Base-by-base conservation (phyloP, 805 yeast genomes). In the Clavispora asparagi region DNA sequence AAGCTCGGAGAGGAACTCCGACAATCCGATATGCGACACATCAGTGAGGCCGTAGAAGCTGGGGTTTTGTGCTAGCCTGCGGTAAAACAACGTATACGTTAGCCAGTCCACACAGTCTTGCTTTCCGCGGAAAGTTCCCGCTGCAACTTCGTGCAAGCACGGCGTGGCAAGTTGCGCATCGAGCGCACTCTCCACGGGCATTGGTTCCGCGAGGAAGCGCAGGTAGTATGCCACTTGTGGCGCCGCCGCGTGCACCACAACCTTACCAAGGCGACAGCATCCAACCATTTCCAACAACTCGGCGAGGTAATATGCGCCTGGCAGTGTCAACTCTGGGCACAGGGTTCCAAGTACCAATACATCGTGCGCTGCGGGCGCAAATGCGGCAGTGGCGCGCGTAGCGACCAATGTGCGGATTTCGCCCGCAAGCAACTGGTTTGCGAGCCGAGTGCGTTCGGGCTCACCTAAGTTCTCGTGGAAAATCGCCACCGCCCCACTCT, bases 41-140 rank as follows among this genome's bases (percentile, higher is more conserved):
- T 83, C 87, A 36, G 70, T 71, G 7, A 88, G 77, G n/a, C 90
- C 96, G 59, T 94, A 94, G 60, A 78, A 94, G 48, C 94, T 81
- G 4, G 99, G 97, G 61, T 94, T 94, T 31, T 78, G 74, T 46
- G 81, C 85, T 17, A 94, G 61, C 42, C 98, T 73, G 52, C 95
- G 73, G 64, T 88, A 94, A 58, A 91, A 86, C 55, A 82, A 86
- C 0, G 96, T 77, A 60, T 78, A 87, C 0, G 97, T 86, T 30
- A 94, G 59, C 95, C 96, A 89, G 57, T 92, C 97, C 48, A 94
- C 79, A 56, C 95, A 87, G 54, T 86, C 94, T 56, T 91, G 97
- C 58, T 86, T 81, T 7, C 78, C 72, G 40, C 71, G 74, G 47
- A 92, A 76, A 12, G 82, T 71, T 2, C 79, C 71, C 7, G 82